Conservation (phyloP, 179 eudicot genomes). For the Pouteria campechiana region DNA sequence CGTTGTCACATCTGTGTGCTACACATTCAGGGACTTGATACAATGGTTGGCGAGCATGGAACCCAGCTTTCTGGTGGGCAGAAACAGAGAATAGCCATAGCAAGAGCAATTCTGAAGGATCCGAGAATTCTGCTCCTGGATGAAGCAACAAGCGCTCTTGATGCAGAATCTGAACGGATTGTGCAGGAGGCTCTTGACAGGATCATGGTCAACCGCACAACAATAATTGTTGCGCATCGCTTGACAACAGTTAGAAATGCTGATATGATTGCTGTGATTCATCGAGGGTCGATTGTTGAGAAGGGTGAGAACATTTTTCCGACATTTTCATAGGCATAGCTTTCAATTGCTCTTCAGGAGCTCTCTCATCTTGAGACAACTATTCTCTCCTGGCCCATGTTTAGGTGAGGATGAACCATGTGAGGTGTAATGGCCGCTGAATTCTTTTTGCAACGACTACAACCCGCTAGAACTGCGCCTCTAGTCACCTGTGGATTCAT, state of each 20-base stretch:
- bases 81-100: conserved; percentile 55
- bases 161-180: conserved; percentile 46
- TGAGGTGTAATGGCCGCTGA: no score
- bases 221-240: conserved; percentile 49
- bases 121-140: conserved; percentile 50
- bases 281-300: conserved; percentile 24
- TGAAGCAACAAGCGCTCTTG: conserved; percentile 62
- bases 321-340: background rate
- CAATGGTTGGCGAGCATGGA: conserved; percentile 52
- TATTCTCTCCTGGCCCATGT: no score
- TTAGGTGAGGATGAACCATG: no score
- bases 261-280: conserved; percentile 41
- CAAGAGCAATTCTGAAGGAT: conserved; percentile 46
- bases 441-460: no score
- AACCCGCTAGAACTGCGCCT: no score
- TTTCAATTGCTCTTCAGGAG: background rate
- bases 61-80: conserved; percentile 54
- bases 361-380: background rate
- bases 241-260: conserved; percentile 39
- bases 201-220: conserved; percentile 40
- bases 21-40: conserved; percentile 37
- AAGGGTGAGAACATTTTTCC: conserved; percentile 6
- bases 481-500: no score
- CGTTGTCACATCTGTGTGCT: background rate
- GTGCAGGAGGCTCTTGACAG: conserved; percentile 50